Conservation (phyloP, 768 basidiomycete genomes). For the Xerocomus spinulosus region DNA sequence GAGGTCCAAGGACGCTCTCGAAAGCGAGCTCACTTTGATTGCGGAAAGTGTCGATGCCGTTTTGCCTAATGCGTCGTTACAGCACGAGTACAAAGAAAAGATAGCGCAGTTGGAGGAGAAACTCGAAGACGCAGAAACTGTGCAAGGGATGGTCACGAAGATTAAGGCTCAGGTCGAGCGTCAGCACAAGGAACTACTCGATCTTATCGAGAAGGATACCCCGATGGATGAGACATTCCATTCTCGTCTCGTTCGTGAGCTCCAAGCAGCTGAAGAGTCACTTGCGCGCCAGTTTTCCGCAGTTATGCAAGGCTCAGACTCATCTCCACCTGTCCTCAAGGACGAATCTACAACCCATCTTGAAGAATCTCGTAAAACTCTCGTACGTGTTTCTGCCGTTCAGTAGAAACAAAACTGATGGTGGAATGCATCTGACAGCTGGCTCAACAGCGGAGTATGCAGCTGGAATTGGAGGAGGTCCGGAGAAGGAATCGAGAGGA, state of each 20-base stretch:
- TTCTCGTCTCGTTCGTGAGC: conserved; percentile 54
- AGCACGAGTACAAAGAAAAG: conserved; percentile 58
- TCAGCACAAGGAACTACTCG: conserved; percentile 69
- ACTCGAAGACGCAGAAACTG: conserved; percentile 52
- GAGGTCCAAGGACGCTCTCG: conserved; percentile 61
- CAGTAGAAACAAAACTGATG: background rate
- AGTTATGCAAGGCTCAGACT: conserved; percentile 31
- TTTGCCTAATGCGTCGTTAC: conserved; percentile 52
- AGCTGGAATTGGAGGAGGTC: conserved; percentile 61
- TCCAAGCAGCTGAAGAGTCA: conserved; percentile 54
- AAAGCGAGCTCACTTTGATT: conserved; percentile 61
- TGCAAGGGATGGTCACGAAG: conserved; percentile 44
- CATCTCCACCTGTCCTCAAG: conserved; percentile 39
- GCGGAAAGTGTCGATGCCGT: conserved; percentile 55
- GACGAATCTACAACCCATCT: conserved; percentile 36
- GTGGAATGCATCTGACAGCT: conserved; percentile 36
- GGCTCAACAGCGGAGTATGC: conserved; percentile 59
- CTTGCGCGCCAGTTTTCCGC: conserved; percentile 22
- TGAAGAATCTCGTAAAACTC: conserved; percentile 66
- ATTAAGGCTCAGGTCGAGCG: conserved; percentile 61
- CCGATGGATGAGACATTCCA: conserved; percentile 62
- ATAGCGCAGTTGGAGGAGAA: conserved; percentile 61
- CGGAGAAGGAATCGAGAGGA: conserved; percentile 65
- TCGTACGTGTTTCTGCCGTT: conserved; percentile 39
- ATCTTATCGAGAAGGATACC: conserved; percentile 53